phyloP scores from a whole-genome alignment of 2,329 filamentous ascomycete genomes.

The Malbranchea zuffiana region DNA sequence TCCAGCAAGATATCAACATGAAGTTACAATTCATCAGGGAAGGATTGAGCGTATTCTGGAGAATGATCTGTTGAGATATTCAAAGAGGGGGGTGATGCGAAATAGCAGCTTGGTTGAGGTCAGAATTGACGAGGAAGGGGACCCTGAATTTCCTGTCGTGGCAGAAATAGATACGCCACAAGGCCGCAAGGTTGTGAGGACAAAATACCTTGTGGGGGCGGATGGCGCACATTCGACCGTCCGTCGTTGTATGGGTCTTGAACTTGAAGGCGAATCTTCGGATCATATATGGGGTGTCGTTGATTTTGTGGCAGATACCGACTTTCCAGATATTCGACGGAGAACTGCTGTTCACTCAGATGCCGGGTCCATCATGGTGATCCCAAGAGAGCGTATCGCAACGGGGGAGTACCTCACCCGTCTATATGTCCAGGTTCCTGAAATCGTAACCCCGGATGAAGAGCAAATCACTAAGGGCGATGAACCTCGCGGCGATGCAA shows the following conservation, averaged over 20 bases:
- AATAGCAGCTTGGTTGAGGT: slow-evolving; percentile 56
- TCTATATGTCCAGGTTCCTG: slow-evolving; percentile 45
- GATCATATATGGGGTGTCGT: slow-evolving; percentile 67
- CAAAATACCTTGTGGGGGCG: slow-evolving; percentile 61
- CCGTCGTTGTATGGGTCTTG: slow-evolving; percentile 42
- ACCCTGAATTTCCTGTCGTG: slow-evolving; percentile 33
- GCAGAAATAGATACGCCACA: slow-evolving; percentile 25
- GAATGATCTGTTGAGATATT: slow-evolving; percentile 52
- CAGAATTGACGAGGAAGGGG: slow-evolving; percentile 41
- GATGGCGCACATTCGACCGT: slow-evolving; percentile 60
- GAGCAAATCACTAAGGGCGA: slow-evolving; percentile 11
- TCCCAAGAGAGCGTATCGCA: slow-evolving; percentile 54
- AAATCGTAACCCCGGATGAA: slow-evolving; percentile 20
- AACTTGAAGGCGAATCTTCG: slow-evolving; percentile 56
- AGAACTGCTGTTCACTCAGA: slow-evolving; percentile 67
- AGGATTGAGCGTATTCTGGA: slow-evolving; percentile 61
- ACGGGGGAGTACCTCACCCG: slow-evolving; percentile 58
- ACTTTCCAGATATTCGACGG: slow-evolving; percentile 71
- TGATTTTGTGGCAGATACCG: slow-evolving; percentile 59
- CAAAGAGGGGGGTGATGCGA: slow-evolving; percentile 46
- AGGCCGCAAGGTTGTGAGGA: slow-evolving; percentile 37
- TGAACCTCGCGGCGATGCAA: slow-evolving; percentile 36
- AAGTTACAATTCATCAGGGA: slow-evolving; percentile 60
- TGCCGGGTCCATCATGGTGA: slow-evolving; percentile 67
- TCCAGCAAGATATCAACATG: slow-evolving; percentile 48